Conservation (phyloP, 1,139 yeast genomes). For the Lodderomyces elongisporus region DNA sequence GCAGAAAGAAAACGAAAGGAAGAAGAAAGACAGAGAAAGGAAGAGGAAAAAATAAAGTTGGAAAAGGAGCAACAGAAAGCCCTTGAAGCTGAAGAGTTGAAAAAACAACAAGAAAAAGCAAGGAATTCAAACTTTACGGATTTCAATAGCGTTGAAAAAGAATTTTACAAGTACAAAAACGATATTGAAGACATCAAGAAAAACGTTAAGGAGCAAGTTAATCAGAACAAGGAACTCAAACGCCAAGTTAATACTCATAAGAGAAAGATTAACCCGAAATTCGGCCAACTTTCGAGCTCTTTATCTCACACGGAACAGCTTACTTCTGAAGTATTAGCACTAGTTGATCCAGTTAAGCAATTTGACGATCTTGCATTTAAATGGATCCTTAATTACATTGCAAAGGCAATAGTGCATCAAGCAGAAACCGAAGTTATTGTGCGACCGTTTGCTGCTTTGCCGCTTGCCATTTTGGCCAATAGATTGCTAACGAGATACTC, state of each 20-base stretch:
- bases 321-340: conserved; percentile 42
- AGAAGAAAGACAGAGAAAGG: conserved; percentile 10
- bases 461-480: conserved; percentile 66
- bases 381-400: conserved; percentile 76
- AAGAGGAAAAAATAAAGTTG: conserved; percentile 8
- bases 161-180: conserved; percentile 48
- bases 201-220: conserved; percentile 48
- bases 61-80: conserved; percentile 13
- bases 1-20: conserved; percentile 10
- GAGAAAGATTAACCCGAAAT: conserved; percentile 77
- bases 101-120: conserved; percentile 8
- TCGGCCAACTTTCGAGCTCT: conserved; percentile 86
- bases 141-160: conserved; percentile 36
- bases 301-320: conserved; percentile 51
- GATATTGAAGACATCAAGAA: conserved; percentile 57
- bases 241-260: conserved; percentile 43
- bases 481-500: conserved; percentile 54
- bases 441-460: conserved; percentile 70
- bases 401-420: conserved; percentile 83
- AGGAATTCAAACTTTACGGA: conserved; percentile 24
- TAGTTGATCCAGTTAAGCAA: conserved; percentile 43
- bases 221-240: conserved; percentile 37
- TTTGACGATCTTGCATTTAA: conserved; percentile 44
- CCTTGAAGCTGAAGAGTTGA: conserved; percentile 12
- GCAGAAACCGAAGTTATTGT: conserved; percentile 91